Evolutionary conservation across 179 eudicot genomes (phyloP).

Genomic region (Silene coronaria): DNA sequence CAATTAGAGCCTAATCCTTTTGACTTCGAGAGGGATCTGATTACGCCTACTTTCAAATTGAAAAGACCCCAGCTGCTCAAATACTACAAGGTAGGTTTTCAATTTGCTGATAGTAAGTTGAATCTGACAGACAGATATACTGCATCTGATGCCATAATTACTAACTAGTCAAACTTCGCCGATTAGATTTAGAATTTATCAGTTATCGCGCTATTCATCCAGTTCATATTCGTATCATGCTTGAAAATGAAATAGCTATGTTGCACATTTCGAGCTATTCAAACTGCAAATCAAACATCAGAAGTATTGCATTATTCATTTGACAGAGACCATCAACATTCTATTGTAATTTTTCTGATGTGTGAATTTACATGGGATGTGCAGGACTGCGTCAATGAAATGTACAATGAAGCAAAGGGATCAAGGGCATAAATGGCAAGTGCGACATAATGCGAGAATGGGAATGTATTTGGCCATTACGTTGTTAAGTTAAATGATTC

Average conservation of each 20-base stretch:
- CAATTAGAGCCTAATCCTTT: slow-evolving; percentile 74
- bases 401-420: slow-evolving; percentile 66
- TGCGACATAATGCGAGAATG: background rate
- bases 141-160: background rate
- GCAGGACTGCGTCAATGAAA: slow-evolving; percentile 63
- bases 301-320: no score
- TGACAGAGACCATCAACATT: background rate
- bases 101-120: background rate
- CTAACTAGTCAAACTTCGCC: background rate
- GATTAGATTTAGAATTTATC: background rate
- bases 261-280: background rate
- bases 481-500: background rate
- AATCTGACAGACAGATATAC: background rate
- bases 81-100: slow-evolving; percentile 68
- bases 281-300: background rate
- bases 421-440: slow-evolving; percentile 25
- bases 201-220: background rate
- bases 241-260: background rate
- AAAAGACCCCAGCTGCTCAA: slow-evolving; percentile 90
- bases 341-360: background rate
- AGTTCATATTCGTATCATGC: background rate
- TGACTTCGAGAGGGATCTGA: slow-evolving; percentile 73
- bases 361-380: slow-evolving; percentile 15
- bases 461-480: background rate
- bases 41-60: slow-evolving; percentile 92